Base-by-base conservation (phyloP, 345 rosid species). In the Camelina laxa region DNA sequence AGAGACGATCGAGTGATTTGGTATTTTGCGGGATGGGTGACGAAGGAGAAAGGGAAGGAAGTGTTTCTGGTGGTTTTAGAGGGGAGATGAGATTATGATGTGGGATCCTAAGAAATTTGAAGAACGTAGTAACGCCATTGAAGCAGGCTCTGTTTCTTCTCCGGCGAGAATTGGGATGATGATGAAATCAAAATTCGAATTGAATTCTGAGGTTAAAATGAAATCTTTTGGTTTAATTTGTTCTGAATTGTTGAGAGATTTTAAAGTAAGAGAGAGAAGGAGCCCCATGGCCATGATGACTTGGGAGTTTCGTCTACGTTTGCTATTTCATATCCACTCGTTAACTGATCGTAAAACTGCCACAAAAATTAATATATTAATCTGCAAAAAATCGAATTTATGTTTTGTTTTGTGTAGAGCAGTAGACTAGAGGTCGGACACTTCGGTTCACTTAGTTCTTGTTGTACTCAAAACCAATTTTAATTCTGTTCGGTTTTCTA, bases 1-100 rank as follows among this genome's bases (percentile, higher is more conserved):
- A 79, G 74, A 42, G 79, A 12, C 0, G 84, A 60, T 66, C 65
- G 70, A 69, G 82, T 51, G 3, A 69, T 44, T 30, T 39, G 80
- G 57, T 63, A 42, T 17, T 61, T 86, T 45, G 35, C 44, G 24
- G 30, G 30, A 27, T 44, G 41, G 27, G 58, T n/a, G 38, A 70
- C 22, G 48, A 82, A 54, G 10, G 85, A 65, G 48, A 77, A 67
- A 36, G 38, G 68, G 16, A 75, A 38, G 0, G 80, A 59, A 2
- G 65, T 47, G 4, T 36, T 58, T 19, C 17, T 62, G 0, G 55
- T 58, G 73, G 73, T 59, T 74, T 73, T 73, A 48, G 70, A 71
- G 0, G 13, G 77, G 77, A 9, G 71, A 54, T 20, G 77, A 73
- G n/a, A 73, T 73, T 55, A 73, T 65, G 71, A 73, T 56, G 0